Conservation (phyloP, 1,284 basidiomycete genomes). For the Tetrapyrgos nigripes region DNA sequence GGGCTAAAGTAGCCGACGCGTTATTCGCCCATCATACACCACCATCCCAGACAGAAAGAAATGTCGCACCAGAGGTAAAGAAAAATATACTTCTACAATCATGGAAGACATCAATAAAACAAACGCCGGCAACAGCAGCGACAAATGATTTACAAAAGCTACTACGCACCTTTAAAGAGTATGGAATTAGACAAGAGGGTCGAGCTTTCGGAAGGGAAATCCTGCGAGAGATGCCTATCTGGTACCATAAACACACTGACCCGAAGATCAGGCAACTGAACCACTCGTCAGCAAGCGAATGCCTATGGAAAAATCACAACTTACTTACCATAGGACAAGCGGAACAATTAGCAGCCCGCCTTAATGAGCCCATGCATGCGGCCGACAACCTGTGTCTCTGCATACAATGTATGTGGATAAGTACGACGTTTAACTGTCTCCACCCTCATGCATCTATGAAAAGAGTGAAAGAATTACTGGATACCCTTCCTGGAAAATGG, state of each 20-base stretch:
- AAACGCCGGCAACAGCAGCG: constrained; percentile 3
- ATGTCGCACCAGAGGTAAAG: neutral
- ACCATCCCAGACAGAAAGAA: neutral
- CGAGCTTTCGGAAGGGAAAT: constrained; percentile 9
- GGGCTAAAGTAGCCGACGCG: constrained; percentile 13
- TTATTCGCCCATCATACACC: neutral
- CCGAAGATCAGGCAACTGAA: neutral
- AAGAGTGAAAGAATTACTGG: too few relatives aligned
- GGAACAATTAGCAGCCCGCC: constrained; percentile 6
- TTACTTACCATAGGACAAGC: constrained; percentile 18
- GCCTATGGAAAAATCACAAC: constrained; percentile 24
- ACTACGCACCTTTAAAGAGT: constrained; percentile 15
- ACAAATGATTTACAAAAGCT: constrained; percentile 10
- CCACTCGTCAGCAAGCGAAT: constrained; percentile 1
- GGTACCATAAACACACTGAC: constrained; percentile 13
- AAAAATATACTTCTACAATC: constrained; percentile 17
- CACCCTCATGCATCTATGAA: too few relatives aligned
- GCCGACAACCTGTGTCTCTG: constrained; percentile 3
- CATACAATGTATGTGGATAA: too few relatives aligned
- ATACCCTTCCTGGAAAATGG: too few relatives aligned
- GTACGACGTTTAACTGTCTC: too few relatives aligned
- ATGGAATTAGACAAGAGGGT: constrained; percentile 9
- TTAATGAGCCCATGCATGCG: neutral
- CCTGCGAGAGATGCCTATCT: constrained; percentile 12
- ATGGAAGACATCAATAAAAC: too few relatives aligned